Conservation (phyloP, 164 flowering plant genomes). For the Stephania yunnanensis region DNA sequence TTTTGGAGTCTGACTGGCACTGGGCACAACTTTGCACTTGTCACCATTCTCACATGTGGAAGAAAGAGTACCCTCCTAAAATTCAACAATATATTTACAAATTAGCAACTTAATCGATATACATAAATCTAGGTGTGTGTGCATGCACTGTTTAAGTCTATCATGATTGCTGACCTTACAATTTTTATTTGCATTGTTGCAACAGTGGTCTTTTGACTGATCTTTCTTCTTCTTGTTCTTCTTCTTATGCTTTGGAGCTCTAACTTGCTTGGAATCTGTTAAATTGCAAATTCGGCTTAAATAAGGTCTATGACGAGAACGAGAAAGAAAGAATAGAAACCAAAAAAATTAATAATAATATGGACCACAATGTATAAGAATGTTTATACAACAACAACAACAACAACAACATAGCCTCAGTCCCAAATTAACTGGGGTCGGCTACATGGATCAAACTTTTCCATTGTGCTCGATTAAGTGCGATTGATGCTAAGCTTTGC, state of each 20-base stretch:
- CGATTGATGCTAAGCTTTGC: too few relatives aligned
- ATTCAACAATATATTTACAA: background rate
- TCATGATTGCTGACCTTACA: slow-evolving; percentile 27
- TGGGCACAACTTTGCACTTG: slow-evolving; percentile 19
- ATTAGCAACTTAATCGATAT: background rate
- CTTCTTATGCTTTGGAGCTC: slow-evolving; percentile 63
- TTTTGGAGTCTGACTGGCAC: slow-evolving; percentile 28
- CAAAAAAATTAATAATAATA: background rate
- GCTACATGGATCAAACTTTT: too few relatives aligned
- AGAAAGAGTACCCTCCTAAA: slow-evolving; percentile 36
- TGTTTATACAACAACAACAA: too few relatives aligned
- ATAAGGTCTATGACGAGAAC: background rate
- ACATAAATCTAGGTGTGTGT: background rate
- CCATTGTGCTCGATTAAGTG: too few relatives aligned
- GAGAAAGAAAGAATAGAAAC: background rate
- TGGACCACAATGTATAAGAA: background rate
- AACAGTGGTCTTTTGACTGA: slow-evolving; percentile 40
- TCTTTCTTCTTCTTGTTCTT: slow-evolving; percentile 76
- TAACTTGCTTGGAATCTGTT: slow-evolving; percentile 54
- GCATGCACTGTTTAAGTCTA: background rate
- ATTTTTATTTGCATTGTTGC: slow-evolving; percentile 21
- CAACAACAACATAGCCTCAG: too few relatives aligned
- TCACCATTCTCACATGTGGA: slow-evolving; percentile 22
- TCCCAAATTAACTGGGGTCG: too few relatives aligned
- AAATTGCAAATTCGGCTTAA: slow-evolving; percentile 11